Conservation (phyloP, 2,329 filamentous ascomycete genomes). For the Penicillium concentricum region DNA sequence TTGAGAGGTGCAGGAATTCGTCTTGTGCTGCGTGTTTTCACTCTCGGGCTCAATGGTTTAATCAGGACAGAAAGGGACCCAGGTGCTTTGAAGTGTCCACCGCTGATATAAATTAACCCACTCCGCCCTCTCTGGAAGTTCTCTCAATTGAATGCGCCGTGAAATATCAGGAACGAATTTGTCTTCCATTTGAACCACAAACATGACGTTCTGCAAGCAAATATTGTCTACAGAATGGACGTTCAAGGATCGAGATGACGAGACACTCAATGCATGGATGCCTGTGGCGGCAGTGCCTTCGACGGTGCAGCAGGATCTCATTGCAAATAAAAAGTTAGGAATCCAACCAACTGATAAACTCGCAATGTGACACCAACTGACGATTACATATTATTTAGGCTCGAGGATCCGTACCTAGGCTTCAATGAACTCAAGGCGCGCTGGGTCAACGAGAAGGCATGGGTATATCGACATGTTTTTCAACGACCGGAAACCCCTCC, state of each 20-base stretch:
- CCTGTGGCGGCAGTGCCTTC: not conserved
- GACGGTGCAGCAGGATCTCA: not conserved
- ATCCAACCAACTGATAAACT: not conserved
- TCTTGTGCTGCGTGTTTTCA: not conserved
- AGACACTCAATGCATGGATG: not conserved
- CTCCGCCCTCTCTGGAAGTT: not conserved
- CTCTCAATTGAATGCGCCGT: not conserved
- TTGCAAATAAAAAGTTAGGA: not conserved
- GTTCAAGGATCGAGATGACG: not conserved
- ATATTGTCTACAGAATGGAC: not conserved
- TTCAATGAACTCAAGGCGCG: not conserved
- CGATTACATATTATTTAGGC: not conserved
- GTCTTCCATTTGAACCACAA: not conserved
- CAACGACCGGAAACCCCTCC: not conserved
- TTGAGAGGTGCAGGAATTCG: not conserved
- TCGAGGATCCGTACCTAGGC: not conserved
- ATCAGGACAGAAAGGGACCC: not conserved
- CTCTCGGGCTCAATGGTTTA: not conserved
- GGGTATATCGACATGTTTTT: not conserved
- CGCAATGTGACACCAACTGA: not conserved
- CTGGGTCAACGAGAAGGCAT: not conserved
- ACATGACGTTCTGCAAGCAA: not conserved
- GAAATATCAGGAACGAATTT: not conserved
- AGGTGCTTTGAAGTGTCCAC: not conserved
- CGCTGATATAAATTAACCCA: not conserved